Evolutionary conservation across 345 rosid species (phyloP), one percentile per base, ranked within the genome.

Genomic region (Toxicodendron radicans): DNA sequence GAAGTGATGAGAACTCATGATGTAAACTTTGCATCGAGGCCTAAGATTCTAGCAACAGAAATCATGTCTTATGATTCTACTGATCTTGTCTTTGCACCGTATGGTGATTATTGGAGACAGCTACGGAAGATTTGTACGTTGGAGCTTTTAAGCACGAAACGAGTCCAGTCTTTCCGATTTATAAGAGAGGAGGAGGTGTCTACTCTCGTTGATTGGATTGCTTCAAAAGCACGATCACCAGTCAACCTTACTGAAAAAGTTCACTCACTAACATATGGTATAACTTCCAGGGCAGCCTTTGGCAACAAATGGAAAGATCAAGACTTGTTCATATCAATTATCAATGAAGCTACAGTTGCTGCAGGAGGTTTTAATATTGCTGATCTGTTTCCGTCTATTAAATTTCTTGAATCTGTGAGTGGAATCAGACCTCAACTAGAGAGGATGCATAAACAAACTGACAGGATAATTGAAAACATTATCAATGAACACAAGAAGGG

Each of bases 1-100:
- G 80, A 84, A 23, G 73, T 79, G 3, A 57, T 79, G 80, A 82
- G 71, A 73, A 79, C 73, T 3, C 74, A 81, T 6, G 85, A 76
- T 21, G 4, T 64, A n/a, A 58, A 16, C 49, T 84, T 84, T 5
- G 82, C 82, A 0, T 32, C 67, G 3, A 79, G 86, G 58, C 83
- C 87, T 13, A 18, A 0, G 18, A 3, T 24, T 10, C 43, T 72
- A 10, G n/a, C 62, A 4, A 23, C 70, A 1, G 48, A 64, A 11
- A 67, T 72, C 20, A 58, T 65, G 30, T 13, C 60, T 18, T 72
- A 72, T 14, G 52, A 58, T 4, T 23, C 1, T 21, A 38, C 20
- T 11, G 66, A 38, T 17, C 58, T 72, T n/a, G 14, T 17, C 68
- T 72, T 77, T 14, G 57, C 73, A 52, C 65, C 75, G 3, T 70